These are phyloP conservation scores for Crucibulum laeve DNA, from an alignment of 768 basidiomycete genomes.

Conservation along the genomic window DNA sequence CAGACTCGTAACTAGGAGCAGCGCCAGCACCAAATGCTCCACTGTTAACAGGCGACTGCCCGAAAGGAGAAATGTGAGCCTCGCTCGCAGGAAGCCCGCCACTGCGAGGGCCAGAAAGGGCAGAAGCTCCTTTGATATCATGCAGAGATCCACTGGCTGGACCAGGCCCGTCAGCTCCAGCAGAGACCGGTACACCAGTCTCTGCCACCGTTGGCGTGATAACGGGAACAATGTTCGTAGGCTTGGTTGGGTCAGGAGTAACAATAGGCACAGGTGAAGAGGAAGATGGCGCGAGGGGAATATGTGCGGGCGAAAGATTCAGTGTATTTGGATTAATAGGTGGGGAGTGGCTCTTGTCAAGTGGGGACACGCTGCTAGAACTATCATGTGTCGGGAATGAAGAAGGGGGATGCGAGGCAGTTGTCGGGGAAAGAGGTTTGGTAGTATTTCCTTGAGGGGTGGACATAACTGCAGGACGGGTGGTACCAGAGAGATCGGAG, in stretches of 20 bases:
- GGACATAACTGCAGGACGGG: slow-evolving; percentile 31
- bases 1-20: slow-evolving; percentile 38
- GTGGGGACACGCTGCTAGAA: slow-evolving; percentile 6
- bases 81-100: slow-evolving; percentile 21
- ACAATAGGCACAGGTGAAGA: not conserved
- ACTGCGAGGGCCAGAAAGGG: slow-evolving; percentile 28
- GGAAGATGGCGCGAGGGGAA: slow-evolving; percentile 18
- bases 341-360: slow-evolving; percentile 14
- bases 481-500: slow-evolving; percentile 18
- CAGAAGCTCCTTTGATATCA: slow-evolving; percentile 39
- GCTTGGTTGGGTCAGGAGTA: slow-evolving; percentile 5
- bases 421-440: slow-evolving; percentile 10
- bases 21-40: slow-evolving; percentile 17
- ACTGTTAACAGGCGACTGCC: slow-evolving; percentile 15
- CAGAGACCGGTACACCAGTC: slow-evolving; percentile 68
- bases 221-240: slow-evolving; percentile 19
- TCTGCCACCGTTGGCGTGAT: slow-evolving; percentile 67
- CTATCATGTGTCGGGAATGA: no score
- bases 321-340: slow-evolving; percentile 28
- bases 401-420: slow-evolving; percentile 13
- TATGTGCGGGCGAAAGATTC: slow-evolving; percentile 34
- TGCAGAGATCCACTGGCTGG: slow-evolving; percentile 62
- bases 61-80: slow-evolving; percentile 20
- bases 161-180: slow-evolving; percentile 57
- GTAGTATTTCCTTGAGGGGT: slow-evolving; percentile 33